Base-by-base conservation (phyloP, 2,329 filamentous ascomycete genomes). In the Plenodomus biglobosus region DNA sequence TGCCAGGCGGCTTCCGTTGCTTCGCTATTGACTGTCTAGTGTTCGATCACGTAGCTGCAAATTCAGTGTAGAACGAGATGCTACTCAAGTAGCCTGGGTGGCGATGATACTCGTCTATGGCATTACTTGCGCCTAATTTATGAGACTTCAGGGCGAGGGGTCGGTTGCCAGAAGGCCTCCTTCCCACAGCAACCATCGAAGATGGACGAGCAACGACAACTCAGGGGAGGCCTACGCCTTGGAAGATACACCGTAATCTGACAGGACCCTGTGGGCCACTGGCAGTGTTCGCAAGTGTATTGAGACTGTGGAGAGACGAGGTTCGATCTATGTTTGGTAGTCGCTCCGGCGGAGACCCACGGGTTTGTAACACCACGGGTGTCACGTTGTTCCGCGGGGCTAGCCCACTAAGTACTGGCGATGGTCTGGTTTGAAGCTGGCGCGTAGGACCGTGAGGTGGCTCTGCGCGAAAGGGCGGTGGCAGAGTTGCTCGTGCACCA, bases 391-490 rank as follows among this genome's bases (percentile, higher is more conserved):
- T 44, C 48, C 55, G 49, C 52, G 51, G 55, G 57, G 59, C 55
- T 68, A 69, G 62, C 61, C 27, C 64, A 65, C 61, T 53, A 63
- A 59, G 61, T 55, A 63, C 52, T 56, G 57, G 58, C 55, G 50
- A 53, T 62, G 47, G 52, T 50, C 60, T 55, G 42, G 65, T 70
- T 68, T 69, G 69, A 69, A 61, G 58, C 61, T 66, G 62, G 66
- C 62, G 62, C 63, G 56, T 65, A 59, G 57, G 60, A 56, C 54
- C 53, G 64, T 55, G 54, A 56, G 48, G 53, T 64, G 56, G 61
- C 58, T 65, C 56, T 62, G 59, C 61, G 55, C 56, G 52, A 36
- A 37, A 44, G 51, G 45, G 42, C 48, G 49, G 46, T 61, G 51
- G 48, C 49, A 55, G 45, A 55, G 53, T 60, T 52, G 58, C 10